Evolutionary conservation across 2,329 filamentous ascomycete genomes (phyloP), one percentile per base, ranked within the genome.

Genomic region (Xylariaceae sp.): DNA sequence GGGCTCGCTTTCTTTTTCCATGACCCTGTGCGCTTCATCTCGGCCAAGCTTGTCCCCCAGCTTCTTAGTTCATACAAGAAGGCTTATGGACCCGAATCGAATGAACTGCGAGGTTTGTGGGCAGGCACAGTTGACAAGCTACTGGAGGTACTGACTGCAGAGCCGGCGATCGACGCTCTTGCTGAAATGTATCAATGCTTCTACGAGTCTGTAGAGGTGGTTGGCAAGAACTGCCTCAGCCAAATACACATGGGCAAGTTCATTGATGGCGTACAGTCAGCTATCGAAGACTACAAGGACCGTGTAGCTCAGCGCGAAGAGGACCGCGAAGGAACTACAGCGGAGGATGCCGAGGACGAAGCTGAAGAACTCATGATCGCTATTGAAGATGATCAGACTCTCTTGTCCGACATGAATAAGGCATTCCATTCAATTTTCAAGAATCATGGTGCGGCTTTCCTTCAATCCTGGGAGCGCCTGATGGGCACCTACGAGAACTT

Each of bases 161-260:
- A 98, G 68, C 91, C 93, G 16, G 89, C 90, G 1, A 90, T 98
- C 44, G 93, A 98, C 56, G 95, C 93, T 0, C 77, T 98, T 35
- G 91, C 93, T 2, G 93, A 97, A 68, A 96, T 98, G 89, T 98
- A 96, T 67, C 91, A 97, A 66, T 98, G 93, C 72, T 98, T 98
- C 73, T 98, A 98, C 64, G 93, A 98, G 65, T 95, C 89, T 19
- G 83, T 98, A 7, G 91, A 97, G 68, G 90, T 96, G 17, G 80
- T 95, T 51, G 91, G 91, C 45, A 88, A 87, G 65, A 82, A 87
- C 55, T 91, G 85, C 60, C 75, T 98, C 35, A 87, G 76, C 4
- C 72, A 76, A 30, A 76, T 83, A 30, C 86, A 95, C 63, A 90
- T 98, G 85, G 73, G 76, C 43, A 80, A 81, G 34, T 98, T 97